Conservation (phyloP, 169 alveolate species). For the Eimeria praecox region DNA sequence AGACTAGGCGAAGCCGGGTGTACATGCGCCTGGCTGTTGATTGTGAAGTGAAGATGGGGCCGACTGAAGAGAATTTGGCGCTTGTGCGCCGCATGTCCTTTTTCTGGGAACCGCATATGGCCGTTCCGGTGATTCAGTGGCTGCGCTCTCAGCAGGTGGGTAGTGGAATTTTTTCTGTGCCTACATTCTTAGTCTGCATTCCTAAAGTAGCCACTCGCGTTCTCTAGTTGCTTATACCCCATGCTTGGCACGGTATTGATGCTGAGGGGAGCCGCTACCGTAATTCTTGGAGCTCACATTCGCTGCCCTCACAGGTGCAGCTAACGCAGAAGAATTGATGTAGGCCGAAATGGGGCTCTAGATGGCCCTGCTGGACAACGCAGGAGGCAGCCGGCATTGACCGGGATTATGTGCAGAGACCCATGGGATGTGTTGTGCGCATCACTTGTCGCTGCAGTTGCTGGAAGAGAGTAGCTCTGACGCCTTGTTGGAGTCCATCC, state of each 20-base stretch:
- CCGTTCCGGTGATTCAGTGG: conserved; percentile 80
- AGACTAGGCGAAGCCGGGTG: conserved; percentile 46
- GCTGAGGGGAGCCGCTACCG: background rate
- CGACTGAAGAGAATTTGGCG: conserved; percentile 77
- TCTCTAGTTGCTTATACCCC: background rate
- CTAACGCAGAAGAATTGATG: background rate
- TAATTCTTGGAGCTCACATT: background rate
- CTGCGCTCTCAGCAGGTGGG: conserved; percentile 74
- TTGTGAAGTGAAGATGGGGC: conserved; percentile 65
- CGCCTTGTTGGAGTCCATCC: conserved; percentile 53
- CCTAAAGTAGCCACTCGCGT: background rate
- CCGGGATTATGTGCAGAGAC: background rate
- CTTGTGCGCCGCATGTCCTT: conserved; percentile 80
- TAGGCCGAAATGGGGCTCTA: background rate
- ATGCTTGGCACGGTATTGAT: background rate
- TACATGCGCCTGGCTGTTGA: conserved; percentile 57
- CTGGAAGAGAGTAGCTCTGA: conserved; percentile 67
- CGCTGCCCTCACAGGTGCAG: background rate
- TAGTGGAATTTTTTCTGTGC: background rate
- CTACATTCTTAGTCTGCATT: background rate
- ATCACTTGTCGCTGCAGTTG: conserved; percentile 20
- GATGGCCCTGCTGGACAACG: background rate
- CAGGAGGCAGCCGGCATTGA: background rate
- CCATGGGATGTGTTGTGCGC: background rate
- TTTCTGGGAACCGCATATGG: conserved; percentile 83